Evolutionary conservation across 495 filamentous ascomycete species (phyloP), one percentile per base, ranked within the genome.

Genomic region (Penicillium macrosclerotiorum): DNA sequence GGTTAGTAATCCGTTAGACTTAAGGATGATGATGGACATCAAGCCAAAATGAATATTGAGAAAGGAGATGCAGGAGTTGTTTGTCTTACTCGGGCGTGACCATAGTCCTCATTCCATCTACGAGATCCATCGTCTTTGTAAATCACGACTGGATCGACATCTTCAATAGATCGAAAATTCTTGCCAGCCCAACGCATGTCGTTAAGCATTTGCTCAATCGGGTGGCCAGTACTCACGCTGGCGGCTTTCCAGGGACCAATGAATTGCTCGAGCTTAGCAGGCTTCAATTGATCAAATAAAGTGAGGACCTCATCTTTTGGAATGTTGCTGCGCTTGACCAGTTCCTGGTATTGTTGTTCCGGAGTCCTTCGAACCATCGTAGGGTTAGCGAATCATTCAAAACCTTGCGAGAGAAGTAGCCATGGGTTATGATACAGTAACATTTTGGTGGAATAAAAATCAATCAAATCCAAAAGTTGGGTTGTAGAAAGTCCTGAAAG

Each of bases 61-160:
- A 30, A 20, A 18, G n/a, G n/a, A n/a, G n/a, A 20, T 19, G 24
- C 25, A 5, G 32, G n/a, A n/a, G n/a, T n/a, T n/a, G n/a, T 11
- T 31, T 6, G 23, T 46, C 49, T 32, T 36, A 52, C 52, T 13
- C 52, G 33, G 9, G 56, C 42, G 44, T 58, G 50, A 9, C 50
- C 49, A 51, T 49, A 51, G 14, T 37, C 26, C 38, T 35, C 39
- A 47, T 55, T 41, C 52, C 54, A 45, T 1, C 24, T 37, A 1
- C 52, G 16, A 16, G 20, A 11, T 0, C 45, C 56, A 36, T 47
- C 27, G 1, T 52, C 62, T 8, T 57, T 49, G 23, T 54, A 46
- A 0, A 48, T 31, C 41, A 63, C 51, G 3, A 63, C 58, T 2
- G 62, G 62, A 44, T 63, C 59, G 17, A 65, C 59, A 35, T 65